phyloP scores from a whole-genome alignment of 345 rosid species.

The Sapria himalayana region DNA sequence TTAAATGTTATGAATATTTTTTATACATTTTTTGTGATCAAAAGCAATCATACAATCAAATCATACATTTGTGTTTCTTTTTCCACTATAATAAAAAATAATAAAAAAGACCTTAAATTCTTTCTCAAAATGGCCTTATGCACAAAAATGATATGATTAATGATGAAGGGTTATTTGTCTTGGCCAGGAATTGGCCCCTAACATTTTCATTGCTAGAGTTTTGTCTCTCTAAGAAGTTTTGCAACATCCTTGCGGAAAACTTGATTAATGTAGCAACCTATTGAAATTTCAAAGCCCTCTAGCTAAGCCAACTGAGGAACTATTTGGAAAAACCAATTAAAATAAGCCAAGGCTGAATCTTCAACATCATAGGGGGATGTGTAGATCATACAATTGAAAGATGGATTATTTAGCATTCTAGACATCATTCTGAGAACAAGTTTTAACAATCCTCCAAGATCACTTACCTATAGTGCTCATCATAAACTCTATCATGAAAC shows the following conservation, averaged over 20 bases:
- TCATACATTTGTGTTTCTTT: too few relatives aligned
- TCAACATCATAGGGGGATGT: slow-evolving; percentile 37
- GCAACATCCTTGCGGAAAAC: slow-evolving; percentile 80
- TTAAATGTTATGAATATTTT: too few relatives aligned
- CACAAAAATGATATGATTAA: too few relatives aligned
- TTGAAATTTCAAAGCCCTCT: slow-evolving; percentile 67
- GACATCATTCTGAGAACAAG: slow-evolving; percentile 47
- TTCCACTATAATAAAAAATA: too few relatives aligned
- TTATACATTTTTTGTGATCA: too few relatives aligned
- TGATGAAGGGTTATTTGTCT: too few relatives aligned
- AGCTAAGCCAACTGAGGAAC: slow-evolving; percentile 47
- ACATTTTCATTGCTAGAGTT: too few relatives aligned
- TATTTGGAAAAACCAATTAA: slow-evolving; percentile 67
- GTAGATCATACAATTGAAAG: slow-evolving; percentile 76
- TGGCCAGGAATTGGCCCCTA: too few relatives aligned
- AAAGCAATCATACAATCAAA: too few relatives aligned
- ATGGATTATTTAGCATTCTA: slow-evolving; percentile 37
- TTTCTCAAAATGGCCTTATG: too few relatives aligned
- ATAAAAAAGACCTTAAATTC: too few relatives aligned
- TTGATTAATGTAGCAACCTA: slow-evolving; percentile 74
- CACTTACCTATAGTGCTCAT: slow-evolving; percentile 63
- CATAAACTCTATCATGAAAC: too few relatives aligned
- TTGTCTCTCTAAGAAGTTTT: slow-evolving; percentile 44
- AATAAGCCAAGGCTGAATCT: slow-evolving; percentile 19
- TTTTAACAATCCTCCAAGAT: slow-evolving; percentile 52